Base-by-base conservation (phyloP, 2,329 filamentous ascomycete species). In the Corinectria fuckeliana region DNA sequence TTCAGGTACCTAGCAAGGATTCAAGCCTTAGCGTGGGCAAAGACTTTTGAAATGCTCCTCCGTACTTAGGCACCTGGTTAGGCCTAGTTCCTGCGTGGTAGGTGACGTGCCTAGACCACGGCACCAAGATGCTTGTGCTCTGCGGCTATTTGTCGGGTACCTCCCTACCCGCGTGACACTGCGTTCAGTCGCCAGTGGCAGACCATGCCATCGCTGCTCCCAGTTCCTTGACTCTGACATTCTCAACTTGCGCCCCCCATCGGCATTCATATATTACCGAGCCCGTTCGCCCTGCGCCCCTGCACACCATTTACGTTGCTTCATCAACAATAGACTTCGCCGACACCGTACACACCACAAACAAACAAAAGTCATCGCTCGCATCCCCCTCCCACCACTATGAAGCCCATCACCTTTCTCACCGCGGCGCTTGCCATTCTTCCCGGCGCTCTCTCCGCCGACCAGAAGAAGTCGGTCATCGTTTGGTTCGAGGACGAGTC, bases 401-500 rank as follows among this genome's bases (percentile, higher is more conserved):
- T 94, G 91, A 91, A 85, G 78, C 78, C 88, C 68, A 74, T 79
- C 60, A 65, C 81, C 14, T 72, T 84, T 60, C 70, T 89, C 67
- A 72, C 85, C 63, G 77, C 86, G 53, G 75, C 87, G 50, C 77
- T 90, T 39, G 77, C 88, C 53, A 78, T 86, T 62, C 74, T 87
- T 58, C 78, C 90, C 50, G 81, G 86, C 62, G 81, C 82, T 26
- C 74, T 87, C 60, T 87, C 85, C 61, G 83, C 91, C 69, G 89
- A 89, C 56, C 80, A 81, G 62, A 84, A 88, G 72, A 91, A 92
- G 76, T 85, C 87, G 32, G 87, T 96, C 64, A 88, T 97, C 68
- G 82, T 97, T 70, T 91, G 85, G 71, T 97, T 92, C 72, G 87
- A 90, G 21, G 80, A 88, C 50, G 82, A 86, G 47, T 90, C 88